These are phyloP conservation scores for Phytopythium oedochilum DNA, from an alignment of 352 stramenopile species.

Conservation along the genomic window DNA sequence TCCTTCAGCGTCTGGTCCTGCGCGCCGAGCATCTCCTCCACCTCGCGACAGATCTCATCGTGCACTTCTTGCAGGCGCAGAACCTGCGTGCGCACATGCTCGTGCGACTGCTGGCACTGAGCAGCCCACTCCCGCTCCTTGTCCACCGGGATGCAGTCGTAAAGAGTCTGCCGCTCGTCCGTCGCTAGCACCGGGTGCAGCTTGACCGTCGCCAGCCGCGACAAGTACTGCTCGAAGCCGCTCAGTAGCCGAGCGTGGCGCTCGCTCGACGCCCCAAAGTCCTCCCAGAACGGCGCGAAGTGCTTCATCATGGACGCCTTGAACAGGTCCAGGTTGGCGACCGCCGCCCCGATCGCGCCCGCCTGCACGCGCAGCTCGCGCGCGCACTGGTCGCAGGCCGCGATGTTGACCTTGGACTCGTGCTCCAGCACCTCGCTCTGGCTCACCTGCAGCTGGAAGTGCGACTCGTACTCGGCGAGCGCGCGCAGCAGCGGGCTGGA, in stretches of 20 bases:
- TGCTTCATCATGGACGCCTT: conserved; percentile 80
- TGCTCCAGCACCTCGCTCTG: conserved; percentile 63
- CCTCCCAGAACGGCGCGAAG: conserved; percentile 75
- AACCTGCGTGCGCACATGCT: conserved; percentile 58
- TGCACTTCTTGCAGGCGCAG: conserved; percentile 56
- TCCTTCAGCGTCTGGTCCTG: conserved; percentile 38
- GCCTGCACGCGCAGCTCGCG: conserved; percentile 61
- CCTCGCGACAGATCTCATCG: conserved; percentile 64
- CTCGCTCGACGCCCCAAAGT: conserved; percentile 54
- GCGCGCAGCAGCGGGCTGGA: conserved; percentile 74
- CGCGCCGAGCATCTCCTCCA: conserved; percentile 37
- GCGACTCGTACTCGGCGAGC: conserved; percentile 74
- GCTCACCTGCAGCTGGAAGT: conserved; percentile 73
- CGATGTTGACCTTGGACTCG: conserved; percentile 48
- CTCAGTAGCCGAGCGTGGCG: conserved; percentile 57
- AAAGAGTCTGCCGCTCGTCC: conserved; percentile 56
- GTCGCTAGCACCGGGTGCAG: conserved; percentile 64
- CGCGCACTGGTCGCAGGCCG: conserved; percentile 42
- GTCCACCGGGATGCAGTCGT: conserved; percentile 78
- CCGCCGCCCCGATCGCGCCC: conserved; percentile 62
- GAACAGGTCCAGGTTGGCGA: conserved; percentile 80
- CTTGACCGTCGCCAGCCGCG: conserved; percentile 43
- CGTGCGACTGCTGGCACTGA: conserved; percentile 77
- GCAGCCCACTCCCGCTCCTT: conserved; percentile 73
- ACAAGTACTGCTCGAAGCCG: conserved; percentile 70